phyloP scores from a whole-genome alignment of 2,329 filamentous ascomycete species.

The Talaromyces sp. region DNA sequence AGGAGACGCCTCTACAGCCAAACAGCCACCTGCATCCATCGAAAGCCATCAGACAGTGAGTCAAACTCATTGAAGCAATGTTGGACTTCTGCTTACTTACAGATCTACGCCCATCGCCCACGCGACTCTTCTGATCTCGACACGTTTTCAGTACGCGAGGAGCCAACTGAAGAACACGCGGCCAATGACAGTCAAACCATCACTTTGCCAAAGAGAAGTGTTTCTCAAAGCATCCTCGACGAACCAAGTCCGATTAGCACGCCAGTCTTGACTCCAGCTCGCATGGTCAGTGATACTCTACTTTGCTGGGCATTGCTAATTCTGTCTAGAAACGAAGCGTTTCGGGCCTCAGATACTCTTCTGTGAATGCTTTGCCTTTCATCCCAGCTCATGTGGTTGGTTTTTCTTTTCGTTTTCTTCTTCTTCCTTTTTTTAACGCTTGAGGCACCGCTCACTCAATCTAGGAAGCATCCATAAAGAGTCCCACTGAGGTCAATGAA shows the following conservation, averaged over 20 bases:
- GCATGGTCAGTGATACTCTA: neutral
- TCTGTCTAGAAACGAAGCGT: neutral
- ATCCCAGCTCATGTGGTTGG: neutral
- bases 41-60: neutral
- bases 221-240: constrained; percentile 5
- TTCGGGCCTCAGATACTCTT: neutral
- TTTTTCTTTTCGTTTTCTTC: too few species aligned
- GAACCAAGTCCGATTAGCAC: constrained; percentile 3
- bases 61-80: neutral
- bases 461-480: neutral
- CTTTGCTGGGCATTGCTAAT: neutral
- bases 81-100: neutral
- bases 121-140: neutral
- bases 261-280: constrained; percentile 3
- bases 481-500: neutral
- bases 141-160: neutral
- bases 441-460: neutral
- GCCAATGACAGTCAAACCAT: neutral
- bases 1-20: neutral
- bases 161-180: neutral
- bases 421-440: neutral
- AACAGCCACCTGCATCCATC: neutral
- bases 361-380: neutral
- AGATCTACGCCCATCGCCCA: neutral
- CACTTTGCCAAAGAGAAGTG: neutral